Evolutionary conservation across 2,329 filamentous ascomycete genomes (phyloP), one percentile per base, ranked within the genome.

Genomic region (Pseudogymnoascus pannorum): DNA sequence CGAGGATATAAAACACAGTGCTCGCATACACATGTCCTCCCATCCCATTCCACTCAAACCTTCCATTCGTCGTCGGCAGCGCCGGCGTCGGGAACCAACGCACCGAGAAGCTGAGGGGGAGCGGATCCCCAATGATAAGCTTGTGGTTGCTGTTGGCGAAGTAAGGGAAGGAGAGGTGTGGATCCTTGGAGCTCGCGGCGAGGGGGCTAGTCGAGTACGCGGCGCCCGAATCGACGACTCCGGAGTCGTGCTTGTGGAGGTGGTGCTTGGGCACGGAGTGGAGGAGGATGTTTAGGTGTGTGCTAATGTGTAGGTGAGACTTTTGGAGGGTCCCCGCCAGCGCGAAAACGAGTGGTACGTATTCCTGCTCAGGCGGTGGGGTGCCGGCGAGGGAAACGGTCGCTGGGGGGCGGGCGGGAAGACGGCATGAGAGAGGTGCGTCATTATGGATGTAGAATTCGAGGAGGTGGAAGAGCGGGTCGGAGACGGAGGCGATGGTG

Each of bases 401-500:
- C 6, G 77, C 75, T 11, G 81, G 72, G 0, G 93, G 93, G 6
- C 88, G 86, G 0, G 91, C 85, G 26, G 93, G 91, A 12, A 97
- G 84, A 59, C 94, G 92, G 75, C 94, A 99, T 60, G 91, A 87
- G 58, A 97, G 81, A 8, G 94, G 94, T 16, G 92, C 92, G 76
- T 99, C 94, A 78, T 89, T 92, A 81, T 97, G 94, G 74, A 97
- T 87, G 81, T 97, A 97, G 81, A 97, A 97, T 77, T 97, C 90
- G 77, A 93, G 87, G 59, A 93, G 83, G 76, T 94, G 90, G 80
- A 91, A 94, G 80, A 92, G 88, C 40, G 88, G 83, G 72, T 93
- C 90, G 69, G 83, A 81, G 69, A 93, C 81, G 75, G 89, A 82
- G 71, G 87, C 79, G 69, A 94, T 86, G 61, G 90, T 94, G 79